Percentiles rank a stretch among this genome's conserved stretches.
Evolutionary conservation across 2,329 filamentous ascomycete genomes (phyloP).

Genomic region (Dissoconium aciculare): DNA sequence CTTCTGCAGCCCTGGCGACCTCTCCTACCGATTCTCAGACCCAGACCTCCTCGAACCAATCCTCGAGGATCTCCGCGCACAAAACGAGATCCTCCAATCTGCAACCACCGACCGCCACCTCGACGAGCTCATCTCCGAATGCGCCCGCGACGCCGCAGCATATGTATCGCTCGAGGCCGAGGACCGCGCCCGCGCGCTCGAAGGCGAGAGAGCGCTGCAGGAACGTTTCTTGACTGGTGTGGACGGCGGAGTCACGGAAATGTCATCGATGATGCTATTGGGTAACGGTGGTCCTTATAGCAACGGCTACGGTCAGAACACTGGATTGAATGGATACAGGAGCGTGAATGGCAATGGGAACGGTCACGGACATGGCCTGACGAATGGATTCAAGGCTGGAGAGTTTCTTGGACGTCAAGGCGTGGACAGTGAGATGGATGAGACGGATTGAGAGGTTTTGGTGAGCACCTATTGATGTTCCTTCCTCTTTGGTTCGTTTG

Average conservation of each 20-base stretch:
- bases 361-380: too few relatives aligned
- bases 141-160: slow-evolving; percentile 25
- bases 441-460: not conserved
- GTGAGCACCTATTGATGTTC: too few relatives aligned
- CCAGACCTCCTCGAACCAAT: slow-evolving; percentile 52
- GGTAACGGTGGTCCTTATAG: too few relatives aligned
- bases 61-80: slow-evolving; percentile 54
- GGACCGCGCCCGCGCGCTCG: not conserved
- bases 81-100: slow-evolving; percentile 51
- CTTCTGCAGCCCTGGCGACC: slow-evolving; percentile 40
- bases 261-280: too few relatives aligned
- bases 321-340: not conserved
- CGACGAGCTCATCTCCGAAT: slow-evolving; percentile 48
- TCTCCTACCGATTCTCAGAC: slow-evolving; percentile 37
- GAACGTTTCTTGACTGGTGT: too few relatives aligned
- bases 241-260: too few relatives aligned
- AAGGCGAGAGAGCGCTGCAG: not conserved
- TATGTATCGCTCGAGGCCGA: slow-evolving; percentile 3
- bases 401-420: not conserved
- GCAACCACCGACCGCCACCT: slow-evolving; percentile 55
- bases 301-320: too few relatives aligned
- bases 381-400: not conserved
- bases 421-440: not conserved
- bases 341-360: not conserved
- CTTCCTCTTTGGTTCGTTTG: too few relatives aligned